Conservation (phyloP, 192 early-diverging fungal genomes). For the Pecoramyces ruminantium region DNA sequence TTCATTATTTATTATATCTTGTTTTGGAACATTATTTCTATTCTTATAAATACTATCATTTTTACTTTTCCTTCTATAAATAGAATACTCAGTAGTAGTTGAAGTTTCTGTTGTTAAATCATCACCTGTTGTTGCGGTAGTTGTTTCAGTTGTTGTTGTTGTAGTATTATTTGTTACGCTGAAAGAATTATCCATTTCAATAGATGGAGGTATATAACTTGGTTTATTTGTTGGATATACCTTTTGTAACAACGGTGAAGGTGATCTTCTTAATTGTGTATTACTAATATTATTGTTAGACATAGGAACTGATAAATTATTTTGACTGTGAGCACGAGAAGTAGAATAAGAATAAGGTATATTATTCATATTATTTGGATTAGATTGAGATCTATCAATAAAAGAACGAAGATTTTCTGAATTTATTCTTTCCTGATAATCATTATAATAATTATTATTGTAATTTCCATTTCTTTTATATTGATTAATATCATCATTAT, state of each 20-base stretch:
- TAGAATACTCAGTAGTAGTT: not conserved
- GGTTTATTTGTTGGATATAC: not conserved
- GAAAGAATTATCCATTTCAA: not conserved
- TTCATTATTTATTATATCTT: too few relatives aligned
- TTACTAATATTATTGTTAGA: not conserved
- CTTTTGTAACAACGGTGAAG: not conserved
- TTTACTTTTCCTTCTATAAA: not conserved
- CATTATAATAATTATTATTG: not conserved
- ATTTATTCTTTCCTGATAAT: not conserved
- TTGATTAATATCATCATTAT: not conserved
- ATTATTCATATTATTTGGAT: not conserved
- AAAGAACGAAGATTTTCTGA: not conserved
- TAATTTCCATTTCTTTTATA: not conserved
- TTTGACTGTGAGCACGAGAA: too few relatives aligned
- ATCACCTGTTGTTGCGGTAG: not conserved
- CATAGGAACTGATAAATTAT: not conserved
- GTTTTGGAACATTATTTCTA: not conserved
- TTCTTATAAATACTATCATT: too few relatives aligned
- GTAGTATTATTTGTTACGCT: not conserved
- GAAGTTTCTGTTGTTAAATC: not conserved
- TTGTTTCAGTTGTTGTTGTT: not conserved
- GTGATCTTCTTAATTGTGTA: not conserved
- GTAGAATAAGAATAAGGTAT: not conserved
- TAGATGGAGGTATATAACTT: not conserved
- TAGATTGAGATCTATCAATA: not conserved